Conservation (phyloP, 148 eudicot species). For the Vaccinium myrtillus region DNA sequence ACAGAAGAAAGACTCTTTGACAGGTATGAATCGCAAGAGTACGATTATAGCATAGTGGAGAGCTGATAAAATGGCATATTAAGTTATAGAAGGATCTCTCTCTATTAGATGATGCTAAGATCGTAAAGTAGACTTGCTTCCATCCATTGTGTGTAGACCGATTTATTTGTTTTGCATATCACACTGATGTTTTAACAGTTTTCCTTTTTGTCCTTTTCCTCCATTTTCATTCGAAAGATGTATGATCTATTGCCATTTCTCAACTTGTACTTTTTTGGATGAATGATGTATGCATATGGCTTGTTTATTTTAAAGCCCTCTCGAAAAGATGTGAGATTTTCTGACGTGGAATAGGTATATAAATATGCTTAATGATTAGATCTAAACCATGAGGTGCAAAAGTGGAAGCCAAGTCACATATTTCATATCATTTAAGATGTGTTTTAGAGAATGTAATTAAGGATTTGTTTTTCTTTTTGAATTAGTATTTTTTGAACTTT, state of each 20-base stretch:
- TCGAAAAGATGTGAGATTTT: background rate
- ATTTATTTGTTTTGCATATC: background rate
- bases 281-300: background rate
- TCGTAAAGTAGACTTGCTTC: background rate
- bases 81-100: background rate
- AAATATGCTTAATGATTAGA: background rate
- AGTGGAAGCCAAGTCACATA: background rate
- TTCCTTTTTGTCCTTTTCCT: background rate
- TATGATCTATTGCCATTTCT: background rate
- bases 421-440: background rate
- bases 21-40: slow-evolving; percentile 49
- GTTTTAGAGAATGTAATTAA: background rate
- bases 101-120: background rate
- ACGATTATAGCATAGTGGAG: background rate
- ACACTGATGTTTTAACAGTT: background rate
- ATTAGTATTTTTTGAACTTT: background rate
- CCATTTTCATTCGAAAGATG: background rate
- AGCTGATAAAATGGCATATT: background rate
- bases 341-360: background rate
- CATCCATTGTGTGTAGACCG: background rate
- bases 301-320: background rate
- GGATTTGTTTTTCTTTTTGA: background rate
- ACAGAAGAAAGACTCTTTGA: slow-evolving; percentile 69
- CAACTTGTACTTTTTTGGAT: background rate
- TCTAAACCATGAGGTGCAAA: background rate